A percentile compares a stretch with the other conserved stretches of the same genome.
These are phyloP conservation scores for Pisolithus marmoratus DNA, from an alignment of 768 basidiomycete species.

Conservation along the genomic window DNA sequence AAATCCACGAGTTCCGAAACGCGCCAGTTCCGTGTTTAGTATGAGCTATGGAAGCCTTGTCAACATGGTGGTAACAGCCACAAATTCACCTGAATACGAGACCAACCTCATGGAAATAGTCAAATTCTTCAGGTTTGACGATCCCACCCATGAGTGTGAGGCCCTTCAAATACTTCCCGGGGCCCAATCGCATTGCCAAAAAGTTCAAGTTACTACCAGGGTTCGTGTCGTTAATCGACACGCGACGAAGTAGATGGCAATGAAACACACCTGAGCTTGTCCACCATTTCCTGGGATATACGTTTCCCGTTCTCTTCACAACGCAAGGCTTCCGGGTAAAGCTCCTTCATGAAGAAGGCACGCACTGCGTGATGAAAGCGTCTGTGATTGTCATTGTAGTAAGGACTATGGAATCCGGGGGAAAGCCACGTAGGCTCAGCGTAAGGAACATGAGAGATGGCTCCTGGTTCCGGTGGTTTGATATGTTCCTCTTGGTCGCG, in stretches of 20 bases:
- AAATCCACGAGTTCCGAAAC: slow-evolving; percentile 81
- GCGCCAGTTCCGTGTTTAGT: slow-evolving; percentile 74
- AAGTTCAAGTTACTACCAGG: slow-evolving; percentile 60
- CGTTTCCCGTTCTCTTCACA: slow-evolving; percentile 87
- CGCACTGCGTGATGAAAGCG: slow-evolving; percentile 73
- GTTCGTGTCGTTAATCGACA: not conserved
- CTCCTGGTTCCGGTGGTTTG: slow-evolving; percentile 50
- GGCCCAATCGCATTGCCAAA: slow-evolving; percentile 87
- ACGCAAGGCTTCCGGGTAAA: slow-evolving; percentile 65
- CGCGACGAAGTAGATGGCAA: not conserved
- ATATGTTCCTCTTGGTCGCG: slow-evolving; percentile 52
- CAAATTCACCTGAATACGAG: not conserved
- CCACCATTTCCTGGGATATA: slow-evolving; percentile 78
- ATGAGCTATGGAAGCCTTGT: slow-evolving; percentile 45
- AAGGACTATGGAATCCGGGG: slow-evolving; percentile 64
- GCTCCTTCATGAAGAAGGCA: slow-evolving; percentile 68
- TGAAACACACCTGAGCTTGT: slow-evolving; percentile 68
- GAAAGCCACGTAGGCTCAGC: slow-evolving; percentile 82
- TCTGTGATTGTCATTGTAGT: slow-evolving; percentile 70
- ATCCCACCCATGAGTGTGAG: slow-evolving; percentile 69
- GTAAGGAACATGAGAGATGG: slow-evolving; percentile 74
- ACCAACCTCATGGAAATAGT: slow-evolving; percentile 87
- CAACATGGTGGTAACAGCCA: not conserved
- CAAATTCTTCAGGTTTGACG: slow-evolving; percentile 78
- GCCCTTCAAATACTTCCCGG: slow-evolving; percentile 83